A percentile compares a stretch with the other conserved stretches of the same genome.
phyloP scores from a whole-genome alignment of 176 grass and related monocot species.

The Hordeum marinum region DNA sequence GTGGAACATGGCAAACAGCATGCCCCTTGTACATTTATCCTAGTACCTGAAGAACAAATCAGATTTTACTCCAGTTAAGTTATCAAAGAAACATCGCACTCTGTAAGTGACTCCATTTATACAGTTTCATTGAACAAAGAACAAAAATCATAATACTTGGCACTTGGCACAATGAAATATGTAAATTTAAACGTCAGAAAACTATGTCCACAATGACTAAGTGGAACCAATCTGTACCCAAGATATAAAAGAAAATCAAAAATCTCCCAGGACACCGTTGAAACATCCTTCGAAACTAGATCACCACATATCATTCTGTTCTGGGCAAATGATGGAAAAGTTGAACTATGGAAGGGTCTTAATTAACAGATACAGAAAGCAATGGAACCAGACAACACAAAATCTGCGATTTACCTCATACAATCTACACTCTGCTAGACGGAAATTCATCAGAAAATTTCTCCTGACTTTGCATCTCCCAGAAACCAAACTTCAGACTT shows the following conservation, averaged over 20 bases:
- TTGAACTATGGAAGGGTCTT: background rate
- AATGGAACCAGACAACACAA: background rate
- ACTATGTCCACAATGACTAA: background rate
- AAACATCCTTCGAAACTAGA: background rate
- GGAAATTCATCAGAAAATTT: background rate
- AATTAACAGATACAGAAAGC: background rate
- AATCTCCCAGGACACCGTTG: background rate
- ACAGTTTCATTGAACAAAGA: background rate
- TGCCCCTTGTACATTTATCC: conserved; percentile 30
- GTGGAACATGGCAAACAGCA: conserved; percentile 42
- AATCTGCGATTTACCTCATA: background rate
- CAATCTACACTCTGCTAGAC: background rate
- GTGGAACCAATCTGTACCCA: background rate
- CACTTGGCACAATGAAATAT: background rate
- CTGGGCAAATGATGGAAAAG: background rate
- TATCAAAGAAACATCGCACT: background rate
- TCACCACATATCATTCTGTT: background rate
- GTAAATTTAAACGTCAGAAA: background rate
- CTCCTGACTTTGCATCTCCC: background rate
- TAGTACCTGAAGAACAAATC: conserved; percentile 56
- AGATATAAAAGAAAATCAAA: background rate
- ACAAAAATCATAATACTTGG: background rate
- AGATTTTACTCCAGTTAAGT: background rate
- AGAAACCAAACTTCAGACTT: background rate
- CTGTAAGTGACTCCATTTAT: background rate